Evolutionary conservation across 106 monocot genomes (phyloP), one percentile per base, ranked within the genome.

Genomic region (Triglochin maritima): DNA sequence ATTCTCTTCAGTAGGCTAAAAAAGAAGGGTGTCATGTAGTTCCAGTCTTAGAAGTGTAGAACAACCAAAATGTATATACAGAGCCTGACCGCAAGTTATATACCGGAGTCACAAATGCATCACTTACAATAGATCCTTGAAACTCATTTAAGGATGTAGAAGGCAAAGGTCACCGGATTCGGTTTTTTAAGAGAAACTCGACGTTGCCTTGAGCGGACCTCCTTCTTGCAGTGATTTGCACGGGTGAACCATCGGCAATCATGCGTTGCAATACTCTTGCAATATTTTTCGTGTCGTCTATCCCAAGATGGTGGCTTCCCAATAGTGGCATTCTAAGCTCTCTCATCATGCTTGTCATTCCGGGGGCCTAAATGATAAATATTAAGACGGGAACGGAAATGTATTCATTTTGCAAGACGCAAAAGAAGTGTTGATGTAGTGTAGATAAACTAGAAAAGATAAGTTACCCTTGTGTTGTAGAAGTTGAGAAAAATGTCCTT

Each of bases 401-500:
- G 29, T 29, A 0, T 29, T 29, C 29, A 29, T 29, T 29, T 29
- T 29, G 1, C 29, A 0, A 29, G 29, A 29, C 0, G 29, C 29
- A 1, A 29, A 29, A 29, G 29, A 29, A 29, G 29, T 29, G 29
- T 1, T 29, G 29, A 29, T 29, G 44, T 57, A 69, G 44, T 53
- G 43, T 17, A 43, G 17, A 29, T 3, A 9, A 3, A 16, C 49
- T 3, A 6, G 4, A 47, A 58, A 47, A 48, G 13, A 15, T 6
- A 63, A 17, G 74, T 74, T 63, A 96, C 96, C 81, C 82, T 81
- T 76, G 75, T 81, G 10, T 78, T 77, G 64, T 96, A 91, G 53
- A 96, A 91, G 68, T 96, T 96, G 57, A 96, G 85, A 63, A 80
- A 96, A 6, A 96, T 84, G 60, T 96, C 96, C 78, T 96, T 96